Evolutionary conservation across 305 asterid species (phyloP).

Genomic region (Fraxinus platypoda): DNA sequence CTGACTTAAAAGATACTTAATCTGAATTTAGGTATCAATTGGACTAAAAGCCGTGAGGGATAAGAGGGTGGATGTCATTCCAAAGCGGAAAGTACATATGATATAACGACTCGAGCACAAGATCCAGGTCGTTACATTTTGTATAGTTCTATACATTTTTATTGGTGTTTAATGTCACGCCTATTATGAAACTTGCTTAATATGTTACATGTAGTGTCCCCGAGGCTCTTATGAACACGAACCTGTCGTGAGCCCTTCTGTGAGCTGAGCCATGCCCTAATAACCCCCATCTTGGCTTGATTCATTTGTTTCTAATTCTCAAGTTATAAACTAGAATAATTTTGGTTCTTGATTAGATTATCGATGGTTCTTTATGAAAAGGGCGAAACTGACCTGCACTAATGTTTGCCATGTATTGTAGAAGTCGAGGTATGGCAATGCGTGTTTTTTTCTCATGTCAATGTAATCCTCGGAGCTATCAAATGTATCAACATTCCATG

Average conservation of each 20-base stretch:
- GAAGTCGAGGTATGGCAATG: neutral
- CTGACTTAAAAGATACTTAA: neutral
- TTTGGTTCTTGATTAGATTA: neutral
- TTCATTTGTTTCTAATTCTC: neutral
- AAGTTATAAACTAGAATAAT: neutral
- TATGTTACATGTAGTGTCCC: neutral
- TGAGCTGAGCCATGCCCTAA: neutral
- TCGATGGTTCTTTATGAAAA: neutral
- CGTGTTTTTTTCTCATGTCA: too few species aligned
- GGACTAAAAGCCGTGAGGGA: neutral
- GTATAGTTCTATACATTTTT: neutral
- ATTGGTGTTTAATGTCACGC: neutral
- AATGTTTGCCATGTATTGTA: neutral
- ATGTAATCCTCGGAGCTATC: too few species aligned
- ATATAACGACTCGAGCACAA: neutral
- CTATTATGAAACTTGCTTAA: neutral
- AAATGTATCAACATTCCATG: too few species aligned
- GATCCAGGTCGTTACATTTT: neutral
- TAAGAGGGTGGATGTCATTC: neutral
- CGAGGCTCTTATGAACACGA: neutral
- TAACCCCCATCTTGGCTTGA: neutral
- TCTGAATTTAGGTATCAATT: neutral
- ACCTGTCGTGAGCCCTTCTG: neutral
- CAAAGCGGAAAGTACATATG: too few species aligned
- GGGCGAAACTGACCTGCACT: neutral